Percentiles rank a stretch among this genome's conserved stretches.
These are phyloP conservation scores for Suhomyces sp. DNA, from an alignment of 805 yeast species.

Conservation along the genomic window DNA sequence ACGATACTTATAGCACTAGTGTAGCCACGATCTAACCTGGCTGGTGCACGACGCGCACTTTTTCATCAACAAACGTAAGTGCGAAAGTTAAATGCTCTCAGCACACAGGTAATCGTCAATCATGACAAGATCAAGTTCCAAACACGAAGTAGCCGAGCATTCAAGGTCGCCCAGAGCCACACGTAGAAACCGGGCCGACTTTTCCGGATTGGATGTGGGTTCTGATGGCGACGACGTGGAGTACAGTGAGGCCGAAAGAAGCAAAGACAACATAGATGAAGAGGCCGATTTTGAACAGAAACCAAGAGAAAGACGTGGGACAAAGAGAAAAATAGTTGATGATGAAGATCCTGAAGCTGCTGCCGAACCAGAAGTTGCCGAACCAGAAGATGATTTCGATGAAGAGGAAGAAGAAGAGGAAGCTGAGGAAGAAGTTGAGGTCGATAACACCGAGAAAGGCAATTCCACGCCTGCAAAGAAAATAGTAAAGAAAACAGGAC, in stretches of 20 bases:
- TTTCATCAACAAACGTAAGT: background rate
- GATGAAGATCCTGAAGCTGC: slow-evolving; percentile 1
- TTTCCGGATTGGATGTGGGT: slow-evolving; percentile 5
- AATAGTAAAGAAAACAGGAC: slow-evolving; percentile 7
- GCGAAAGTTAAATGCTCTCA: background rate
- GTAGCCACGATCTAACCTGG: background rate
- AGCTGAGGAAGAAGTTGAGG: slow-evolving; percentile 22
- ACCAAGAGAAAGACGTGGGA: background rate
- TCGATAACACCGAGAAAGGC: slow-evolving; percentile 22
- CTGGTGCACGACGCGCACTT: slow-evolving; percentile 1
- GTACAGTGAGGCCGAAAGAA: slow-evolving; percentile 5
- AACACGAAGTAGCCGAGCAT: background rate
- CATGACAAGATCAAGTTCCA: slow-evolving; percentile 2
- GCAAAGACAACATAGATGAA: slow-evolving; percentile 4
- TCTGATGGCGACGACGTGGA: slow-evolving; percentile 8
- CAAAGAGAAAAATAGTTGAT: slow-evolving; percentile 1
- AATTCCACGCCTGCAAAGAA: slow-evolving; percentile 19
- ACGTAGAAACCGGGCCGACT: slow-evolving; percentile 1
- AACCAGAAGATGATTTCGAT: slow-evolving; percentile 3
- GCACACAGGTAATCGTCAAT: background rate
- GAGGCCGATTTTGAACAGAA: slow-evolving; percentile 8
- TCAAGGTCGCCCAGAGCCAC: slow-evolving; percentile 1
- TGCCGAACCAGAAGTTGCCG: slow-evolving; percentile 1
- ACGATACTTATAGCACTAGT: background rate
- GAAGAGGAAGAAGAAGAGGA: slow-evolving; percentile 11